Percentiles rank a stretch among this genome's conserved stretches.
phyloP scores from a whole-genome alignment of 2,329 filamentous ascomycete genomes.

The Trichoderma sp. region DNA sequence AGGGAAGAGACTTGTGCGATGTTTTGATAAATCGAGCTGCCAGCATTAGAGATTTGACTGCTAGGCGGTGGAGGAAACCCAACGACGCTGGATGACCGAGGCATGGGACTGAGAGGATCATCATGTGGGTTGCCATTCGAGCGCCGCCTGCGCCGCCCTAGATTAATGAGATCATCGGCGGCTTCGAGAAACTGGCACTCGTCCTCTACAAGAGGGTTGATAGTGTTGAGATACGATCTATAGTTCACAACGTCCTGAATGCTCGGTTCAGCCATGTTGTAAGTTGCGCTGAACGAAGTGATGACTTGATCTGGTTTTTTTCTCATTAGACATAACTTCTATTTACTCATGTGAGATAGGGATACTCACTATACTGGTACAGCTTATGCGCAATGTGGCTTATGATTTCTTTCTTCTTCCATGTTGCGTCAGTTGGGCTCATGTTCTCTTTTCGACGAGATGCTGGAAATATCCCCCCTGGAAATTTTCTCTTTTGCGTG shows the following conservation, averaged over 20 bases:
- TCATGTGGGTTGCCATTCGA: constrained; percentile 21
- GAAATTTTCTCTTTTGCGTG: constrained; percentile 45
- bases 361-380: constrained; percentile 61
- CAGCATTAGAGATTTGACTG: constrained; percentile 17
- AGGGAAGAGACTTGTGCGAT: neutral
- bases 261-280: constrained; percentile 48
- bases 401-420: constrained; percentile 59
- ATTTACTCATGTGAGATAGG: neutral
- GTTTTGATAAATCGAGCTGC: neutral
- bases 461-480: constrained; percentile 51
- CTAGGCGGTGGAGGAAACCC: constrained; percentile 17
- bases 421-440: constrained; percentile 56
- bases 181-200: constrained; percentile 61
- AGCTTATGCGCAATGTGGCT: constrained; percentile 64
- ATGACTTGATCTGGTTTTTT: constrained; percentile 53
- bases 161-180: constrained; percentile 53
- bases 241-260: constrained; percentile 47
- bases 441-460: constrained; percentile 58
- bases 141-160: constrained; percentile 21
- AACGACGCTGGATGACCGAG: constrained; percentile 20
- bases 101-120: constrained; percentile 28
- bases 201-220: constrained; percentile 54
- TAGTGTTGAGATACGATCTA: constrained; percentile 53
- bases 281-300: constrained; percentile 54
- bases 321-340: neutral